Evolutionary conservation across 2,329 filamentous ascomycete species (phyloP).

Genomic region (Coniochaeta sp.): DNA sequence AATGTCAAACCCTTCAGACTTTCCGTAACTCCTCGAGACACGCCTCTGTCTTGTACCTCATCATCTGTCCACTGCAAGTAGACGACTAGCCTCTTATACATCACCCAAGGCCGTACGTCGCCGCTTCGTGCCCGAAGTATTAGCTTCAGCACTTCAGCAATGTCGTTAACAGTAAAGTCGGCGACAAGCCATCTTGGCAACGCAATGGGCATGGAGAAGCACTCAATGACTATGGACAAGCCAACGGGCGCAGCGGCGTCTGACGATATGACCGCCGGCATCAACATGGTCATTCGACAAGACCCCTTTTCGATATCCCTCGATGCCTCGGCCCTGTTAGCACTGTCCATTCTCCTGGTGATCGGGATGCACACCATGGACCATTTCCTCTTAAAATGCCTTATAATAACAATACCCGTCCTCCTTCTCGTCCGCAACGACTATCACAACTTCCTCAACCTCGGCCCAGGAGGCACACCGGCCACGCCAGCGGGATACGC

Average conservation of each 20-base stretch:
- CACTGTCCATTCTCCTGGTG: conserved; percentile 37
- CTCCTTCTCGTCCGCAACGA: conserved; percentile 56
- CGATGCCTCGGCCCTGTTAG: conserved; percentile 40
- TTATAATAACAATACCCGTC: conserved; percentile 43
- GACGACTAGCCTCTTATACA: no score
- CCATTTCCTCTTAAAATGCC: conserved; percentile 36
- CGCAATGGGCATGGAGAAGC: not conserved
- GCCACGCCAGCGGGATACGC: conserved; percentile 67
- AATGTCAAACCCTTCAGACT: not conserved
- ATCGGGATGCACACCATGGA: conserved; percentile 45
- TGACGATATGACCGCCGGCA: conserved; percentile 1
- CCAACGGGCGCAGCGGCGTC: not conserved
- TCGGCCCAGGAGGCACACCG: conserved; percentile 76
- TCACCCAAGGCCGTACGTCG: no score
- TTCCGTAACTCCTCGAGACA: not conserved
- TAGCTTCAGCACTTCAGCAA: conserved; percentile 1
- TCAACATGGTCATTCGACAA: conserved; percentile 39
- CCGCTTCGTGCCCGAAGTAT: conserved; percentile 1
- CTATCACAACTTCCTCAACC: conserved; percentile 67
- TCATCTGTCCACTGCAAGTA: no score
- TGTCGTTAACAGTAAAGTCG: conserved; percentile 1
- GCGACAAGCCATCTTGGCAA: not conserved
- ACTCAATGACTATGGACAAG: not conserved
- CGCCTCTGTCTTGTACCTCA: no score
- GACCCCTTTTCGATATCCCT: conserved; percentile 47